Percentiles rank a stretch among this genome's conserved stretches.
Conservation (phyloP, 1,284 basidiomycete genomes). For the Agroathelia rolfsii region DNA sequence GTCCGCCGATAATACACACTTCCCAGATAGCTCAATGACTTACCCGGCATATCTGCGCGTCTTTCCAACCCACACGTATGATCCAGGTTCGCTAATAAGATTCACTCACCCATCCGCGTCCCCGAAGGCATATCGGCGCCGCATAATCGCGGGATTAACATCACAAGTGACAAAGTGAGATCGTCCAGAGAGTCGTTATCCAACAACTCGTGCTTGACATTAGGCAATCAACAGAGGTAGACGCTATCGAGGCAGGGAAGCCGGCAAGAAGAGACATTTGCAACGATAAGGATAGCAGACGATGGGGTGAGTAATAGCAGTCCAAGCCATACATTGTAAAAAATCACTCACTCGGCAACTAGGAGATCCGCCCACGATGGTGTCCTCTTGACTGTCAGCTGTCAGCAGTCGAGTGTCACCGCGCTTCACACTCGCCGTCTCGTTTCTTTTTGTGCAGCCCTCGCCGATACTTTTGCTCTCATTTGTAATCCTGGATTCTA, state of each 20-base stretch:
- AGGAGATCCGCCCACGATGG: no score
- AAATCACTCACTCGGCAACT: no score
- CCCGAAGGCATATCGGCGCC: slow-evolving; percentile 49
- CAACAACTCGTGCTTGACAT: slow-evolving; percentile 49
- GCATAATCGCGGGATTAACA: slow-evolving; percentile 65
- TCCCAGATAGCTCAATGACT: slow-evolving; percentile 68
- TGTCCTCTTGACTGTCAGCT: no score
- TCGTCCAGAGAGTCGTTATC: slow-evolving; percentile 61
- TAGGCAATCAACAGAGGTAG: slow-evolving; percentile 64
- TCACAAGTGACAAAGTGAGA: slow-evolving; percentile 59
- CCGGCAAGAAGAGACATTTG: slow-evolving; percentile 51
- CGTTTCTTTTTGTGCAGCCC: no score
- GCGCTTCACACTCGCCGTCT: no score
- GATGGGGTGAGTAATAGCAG: slow-evolving; percentile 18
- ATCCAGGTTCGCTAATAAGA: slow-evolving; percentile 73
- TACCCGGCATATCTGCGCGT: slow-evolving; percentile 64
- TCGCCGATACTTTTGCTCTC: no score
- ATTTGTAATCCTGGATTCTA: no score
- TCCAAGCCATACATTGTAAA: no score
- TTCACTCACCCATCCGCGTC: slow-evolving; percentile 45
- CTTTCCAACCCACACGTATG: slow-evolving; percentile 65
- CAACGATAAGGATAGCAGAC: slow-evolving; percentile 49
- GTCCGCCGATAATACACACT: slow-evolving; percentile 62
- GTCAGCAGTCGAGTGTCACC: no score
- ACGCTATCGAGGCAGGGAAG: slow-evolving; percentile 47